Evolutionary conservation across 208 protist genomes (phyloP), one percentile per base, ranked within the genome.

Genomic region (Trypanosoma melophagium): DNA sequence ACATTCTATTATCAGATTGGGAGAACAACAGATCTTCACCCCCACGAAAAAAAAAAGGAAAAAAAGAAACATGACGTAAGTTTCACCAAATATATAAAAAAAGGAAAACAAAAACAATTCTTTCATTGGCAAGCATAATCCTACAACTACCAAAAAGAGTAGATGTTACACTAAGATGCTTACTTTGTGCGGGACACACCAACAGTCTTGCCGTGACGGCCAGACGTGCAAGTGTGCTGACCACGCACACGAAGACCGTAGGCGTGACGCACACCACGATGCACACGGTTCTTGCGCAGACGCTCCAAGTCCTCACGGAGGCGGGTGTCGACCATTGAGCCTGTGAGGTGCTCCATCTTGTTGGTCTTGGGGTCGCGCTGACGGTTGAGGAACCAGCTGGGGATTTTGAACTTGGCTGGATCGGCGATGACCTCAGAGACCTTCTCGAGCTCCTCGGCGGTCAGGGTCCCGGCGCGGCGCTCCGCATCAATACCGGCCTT

Each of bases 211-310:
- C 98, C 98, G 76, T 90, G 86, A 80, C 99, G 97, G 71, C 98
- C 99, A 60, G 98, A 99, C 50, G 98, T 99, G 96, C 99, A 99
- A 38, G 99, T 99, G 92, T 99, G 98, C 95, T 99, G 99, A 84
- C 99, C 99, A 84, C 99, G 96, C 69, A 99, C 98, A 72, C 97
- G 97, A 60, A 99, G 87, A 69, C 98, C 97, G 82, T 95, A 99
- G 74, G 91, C 89, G 90, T 99, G 99, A 78, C 99, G 96, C 52
- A 99, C 85, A 99, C 98, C 99, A 87, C 99, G 88, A 85, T 99
- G 96, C 53, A 87, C 86, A 60, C 97, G 89, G 73, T 99, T 99
- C 94, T 99, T 99, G 92, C 99, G 99, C 74, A 99, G 88, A 74
- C 98, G 90, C 93, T 99, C 98, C 49, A 99, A 84, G 80, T 99